Conservation (phyloP, 345 rosid genomes). For the Sonneratia caseolaris region DNA sequence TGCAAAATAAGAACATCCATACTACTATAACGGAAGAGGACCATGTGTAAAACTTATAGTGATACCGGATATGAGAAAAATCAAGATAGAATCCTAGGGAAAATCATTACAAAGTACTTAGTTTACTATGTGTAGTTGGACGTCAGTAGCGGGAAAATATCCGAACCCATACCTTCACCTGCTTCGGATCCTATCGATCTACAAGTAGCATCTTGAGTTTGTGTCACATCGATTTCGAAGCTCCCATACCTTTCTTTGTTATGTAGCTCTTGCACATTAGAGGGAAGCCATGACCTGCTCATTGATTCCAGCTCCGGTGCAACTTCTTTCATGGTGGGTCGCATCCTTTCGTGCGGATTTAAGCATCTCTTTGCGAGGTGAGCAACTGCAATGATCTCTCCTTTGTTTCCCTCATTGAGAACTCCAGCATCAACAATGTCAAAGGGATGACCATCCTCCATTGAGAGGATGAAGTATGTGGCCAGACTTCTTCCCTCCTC, state of each 20-base stretch:
- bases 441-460: slow-evolving; percentile 8
- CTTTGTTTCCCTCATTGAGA: not conserved
- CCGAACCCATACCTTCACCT: rapidly evolving
- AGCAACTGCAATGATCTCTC: slow-evolving; percentile 9
- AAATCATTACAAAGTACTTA: too few relatives aligned
- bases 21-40: too few relatives aligned
- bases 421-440: slow-evolving; percentile 12
- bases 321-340: slow-evolving; percentile 20
- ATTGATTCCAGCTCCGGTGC: slow-evolving; percentile 6
- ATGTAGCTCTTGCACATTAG: not conserved
- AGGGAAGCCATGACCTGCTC: not conserved
- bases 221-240: not conserved
- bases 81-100: too few relatives aligned
- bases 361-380: slow-evolving; percentile 14
- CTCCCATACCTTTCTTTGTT: not conserved
- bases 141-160: too few relatives aligned
- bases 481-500: slow-evolving; percentile 2
- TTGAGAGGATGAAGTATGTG: not conserved
- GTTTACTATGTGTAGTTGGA: not conserved
- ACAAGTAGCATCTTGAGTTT: not conserved
- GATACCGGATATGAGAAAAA: too few relatives aligned
- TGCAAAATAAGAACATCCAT: too few relatives aligned
- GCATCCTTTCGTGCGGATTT: slow-evolving; percentile 1
- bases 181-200: not conserved
- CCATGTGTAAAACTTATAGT: too few relatives aligned